A percentile compares a stretch with the other conserved stretches of the same genome.
phyloP scores from a whole-genome alignment of 768 basidiomycete genomes.

The Kwoniella europaea region DNA sequence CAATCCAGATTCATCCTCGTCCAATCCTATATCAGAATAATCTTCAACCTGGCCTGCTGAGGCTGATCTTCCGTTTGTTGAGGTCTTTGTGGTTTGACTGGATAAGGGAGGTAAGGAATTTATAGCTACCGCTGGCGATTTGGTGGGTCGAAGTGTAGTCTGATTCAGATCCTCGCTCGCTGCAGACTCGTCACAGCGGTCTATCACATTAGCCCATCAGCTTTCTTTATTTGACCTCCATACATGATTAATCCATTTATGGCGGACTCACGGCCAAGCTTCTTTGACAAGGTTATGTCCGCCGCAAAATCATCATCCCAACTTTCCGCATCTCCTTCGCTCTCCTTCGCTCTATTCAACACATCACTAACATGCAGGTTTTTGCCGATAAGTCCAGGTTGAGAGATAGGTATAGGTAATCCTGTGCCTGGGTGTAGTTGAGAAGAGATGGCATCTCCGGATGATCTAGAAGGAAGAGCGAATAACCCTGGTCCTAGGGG shows the following conservation, averaged over 20 bases:
- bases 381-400: constrained; percentile 63
- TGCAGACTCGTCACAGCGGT: constrained; percentile 66
- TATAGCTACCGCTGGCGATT: constrained; percentile 29
- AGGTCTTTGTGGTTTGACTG: not conserved
- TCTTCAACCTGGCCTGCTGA: constrained; percentile 51
- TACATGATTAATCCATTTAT: not conserved
- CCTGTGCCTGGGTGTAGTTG: constrained; percentile 31
- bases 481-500: constrained; percentile 14
- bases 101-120: not conserved
- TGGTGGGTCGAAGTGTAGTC: constrained; percentile 50
- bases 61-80: constrained; percentile 4
- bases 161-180: constrained; percentile 51
- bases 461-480: constrained; percentile 38
- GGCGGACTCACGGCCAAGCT: constrained; percentile 67
- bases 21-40: constrained; percentile 83
- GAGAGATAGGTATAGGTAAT: constrained; percentile 15
- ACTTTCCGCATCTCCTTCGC: constrained; percentile 65
- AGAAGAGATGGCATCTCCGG: constrained; percentile 44
- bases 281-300: constrained; percentile 86
- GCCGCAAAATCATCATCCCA: constrained; percentile 99
- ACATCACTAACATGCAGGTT: constrained; percentile 56
- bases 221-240: not conserved
- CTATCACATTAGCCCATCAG: constrained; percentile 29
- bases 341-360: constrained; percentile 42
- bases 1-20: constrained; percentile 73